Conservation (phyloP, 139 green algal species). For the Chlamydomonas urium region DNA sequence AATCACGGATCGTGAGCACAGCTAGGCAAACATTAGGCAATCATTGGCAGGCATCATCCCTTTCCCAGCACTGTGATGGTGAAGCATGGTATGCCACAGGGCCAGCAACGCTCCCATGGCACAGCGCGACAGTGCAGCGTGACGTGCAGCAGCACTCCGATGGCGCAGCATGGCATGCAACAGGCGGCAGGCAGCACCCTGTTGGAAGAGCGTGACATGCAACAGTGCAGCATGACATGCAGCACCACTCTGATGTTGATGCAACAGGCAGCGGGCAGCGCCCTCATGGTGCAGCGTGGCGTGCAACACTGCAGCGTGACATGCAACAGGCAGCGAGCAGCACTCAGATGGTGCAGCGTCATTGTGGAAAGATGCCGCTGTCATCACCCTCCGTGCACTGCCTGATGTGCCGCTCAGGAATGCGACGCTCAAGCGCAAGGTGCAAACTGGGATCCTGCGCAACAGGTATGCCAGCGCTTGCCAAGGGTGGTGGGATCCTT, state of each 20-base stretch:
- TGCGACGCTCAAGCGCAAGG: constrained; percentile 50
- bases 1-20: neutral
- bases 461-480: too few species aligned
- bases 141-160: neutral
- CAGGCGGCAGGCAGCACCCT: too few species aligned
- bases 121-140: neutral
- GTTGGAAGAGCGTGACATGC: neutral
- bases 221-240: neutral
- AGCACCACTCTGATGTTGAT: too few species aligned
- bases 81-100: too few species aligned
- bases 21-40: neutral
- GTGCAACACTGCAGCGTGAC: neutral
- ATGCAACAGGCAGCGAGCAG: neutral
- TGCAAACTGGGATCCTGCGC: constrained; percentile 13
- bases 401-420: constrained; percentile 33
- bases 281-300: neutral
- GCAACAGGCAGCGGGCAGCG: too few species aligned
- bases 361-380: neutral
- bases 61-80: neutral
- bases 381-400: neutral
- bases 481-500: too few species aligned
- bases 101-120: neutral
- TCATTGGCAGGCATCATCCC: neutral
- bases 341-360: neutral
- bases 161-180: too few species aligned